Evolutionary conservation across 73 alveolate species (phyloP).

Genomic region (Effrenium voratum): DNA sequence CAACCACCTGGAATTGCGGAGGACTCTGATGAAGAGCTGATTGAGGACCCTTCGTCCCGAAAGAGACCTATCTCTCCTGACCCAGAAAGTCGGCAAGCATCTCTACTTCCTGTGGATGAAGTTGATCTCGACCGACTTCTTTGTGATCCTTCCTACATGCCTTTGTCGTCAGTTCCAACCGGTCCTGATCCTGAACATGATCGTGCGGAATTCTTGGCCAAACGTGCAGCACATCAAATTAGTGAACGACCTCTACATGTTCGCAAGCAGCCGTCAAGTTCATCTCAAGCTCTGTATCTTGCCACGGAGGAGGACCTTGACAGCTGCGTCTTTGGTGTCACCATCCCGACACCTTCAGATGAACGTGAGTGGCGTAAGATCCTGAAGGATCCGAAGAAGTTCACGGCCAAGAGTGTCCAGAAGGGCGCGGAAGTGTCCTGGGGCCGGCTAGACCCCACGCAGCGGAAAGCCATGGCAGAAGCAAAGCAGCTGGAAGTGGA

Average conservation of each 20-base stretch:
- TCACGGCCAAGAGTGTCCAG: not conserved
- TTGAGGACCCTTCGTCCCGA: not conserved
- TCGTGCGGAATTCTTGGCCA: not conserved
- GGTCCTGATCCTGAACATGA: not conserved
- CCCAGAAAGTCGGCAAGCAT: not conserved
- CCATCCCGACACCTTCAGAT: not conserved
- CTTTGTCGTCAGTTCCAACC: not conserved
- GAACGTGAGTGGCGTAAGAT: not conserved
- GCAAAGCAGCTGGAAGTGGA: conserved; percentile 16
- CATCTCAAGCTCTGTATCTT: not conserved
- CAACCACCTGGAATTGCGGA: not conserved
- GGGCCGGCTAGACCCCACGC: not conserved
- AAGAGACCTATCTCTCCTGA: no score
- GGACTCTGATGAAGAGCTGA: not conserved
- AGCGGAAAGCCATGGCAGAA: conserved; percentile 15
- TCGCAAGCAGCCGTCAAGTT: not conserved
- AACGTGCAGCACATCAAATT: not conserved
- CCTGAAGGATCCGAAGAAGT: not conserved
- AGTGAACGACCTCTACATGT: not conserved
- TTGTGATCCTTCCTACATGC: not conserved
- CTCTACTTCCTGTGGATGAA: not conserved
- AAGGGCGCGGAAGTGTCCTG: conserved; percentile 38
- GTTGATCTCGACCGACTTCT: not conserved
- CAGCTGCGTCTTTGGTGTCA: not conserved
- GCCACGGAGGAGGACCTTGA: not conserved